Evolutionary conservation across 202 grass and related monocot genomes (phyloP).

Genomic region (Hordeum pubiflorum): DNA sequence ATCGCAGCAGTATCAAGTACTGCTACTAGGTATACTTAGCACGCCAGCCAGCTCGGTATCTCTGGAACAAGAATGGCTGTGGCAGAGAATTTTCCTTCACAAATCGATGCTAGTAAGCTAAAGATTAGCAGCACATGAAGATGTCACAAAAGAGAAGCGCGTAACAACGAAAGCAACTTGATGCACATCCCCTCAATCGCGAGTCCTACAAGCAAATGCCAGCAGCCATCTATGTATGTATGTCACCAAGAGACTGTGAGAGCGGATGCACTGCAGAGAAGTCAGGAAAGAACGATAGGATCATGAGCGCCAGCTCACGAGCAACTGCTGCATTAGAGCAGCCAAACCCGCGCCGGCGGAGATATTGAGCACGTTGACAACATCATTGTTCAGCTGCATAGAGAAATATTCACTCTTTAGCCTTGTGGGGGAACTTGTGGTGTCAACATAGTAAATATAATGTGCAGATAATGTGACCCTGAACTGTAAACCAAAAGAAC

Average conservation of each 20-base stretch:
- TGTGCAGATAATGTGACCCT: not conserved
- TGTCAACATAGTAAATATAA: not conserved
- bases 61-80: not conserved
- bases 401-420: conserved; percentile 7
- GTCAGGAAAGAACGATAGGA: not conserved
- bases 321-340: conserved; percentile 57
- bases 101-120: not conserved
- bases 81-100: not conserved
- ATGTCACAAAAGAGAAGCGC: not conserved
- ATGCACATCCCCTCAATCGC: not conserved
- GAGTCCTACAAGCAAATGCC: not conserved
- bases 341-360: conserved; percentile 57
- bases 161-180: not conserved
- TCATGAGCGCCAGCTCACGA: conserved; percentile 32
- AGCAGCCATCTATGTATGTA: not conserved
- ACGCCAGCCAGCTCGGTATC: not conserved
- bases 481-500: not conserved
- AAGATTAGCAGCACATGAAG: not conserved
- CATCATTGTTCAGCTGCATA: conserved; percentile 84
- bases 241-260: not conserved
- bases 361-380: conserved; percentile 87
- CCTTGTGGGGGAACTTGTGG: not conserved
- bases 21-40: not conserved
- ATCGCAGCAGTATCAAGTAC: not conserved
- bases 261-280: not conserved